A percentile compares a stretch with the other conserved stretches of the same genome.
phyloP scores from a whole-genome alignment of 106 monocot species.

The Acorus gramineus region DNA sequence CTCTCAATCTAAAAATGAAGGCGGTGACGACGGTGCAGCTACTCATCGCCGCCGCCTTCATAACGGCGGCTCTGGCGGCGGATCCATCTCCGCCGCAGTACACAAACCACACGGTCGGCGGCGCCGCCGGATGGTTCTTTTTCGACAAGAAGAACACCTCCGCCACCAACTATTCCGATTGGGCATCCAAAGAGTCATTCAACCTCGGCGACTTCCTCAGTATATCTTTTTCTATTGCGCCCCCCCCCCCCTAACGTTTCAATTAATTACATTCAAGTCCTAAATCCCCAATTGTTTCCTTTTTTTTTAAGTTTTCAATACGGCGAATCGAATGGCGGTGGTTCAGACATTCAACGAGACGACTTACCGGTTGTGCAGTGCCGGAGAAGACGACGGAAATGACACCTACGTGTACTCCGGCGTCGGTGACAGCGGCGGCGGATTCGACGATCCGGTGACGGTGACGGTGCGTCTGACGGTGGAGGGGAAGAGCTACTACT shows the following conservation, averaged over 20 bases:
- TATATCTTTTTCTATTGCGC: constrained; percentile 1
- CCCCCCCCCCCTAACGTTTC: too few relatives aligned
- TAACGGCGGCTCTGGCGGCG: constrained; percentile 1
- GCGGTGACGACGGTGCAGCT: constrained; percentile 4
- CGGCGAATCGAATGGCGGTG: constrained; percentile 35
- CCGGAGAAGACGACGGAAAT: constrained; percentile 37
- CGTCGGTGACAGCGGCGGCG: constrained; percentile 6
- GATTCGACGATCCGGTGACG: neutral
- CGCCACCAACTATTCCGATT: constrained; percentile 48
- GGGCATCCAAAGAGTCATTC: constrained; percentile 60
- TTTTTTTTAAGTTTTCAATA: constrained; percentile 51
- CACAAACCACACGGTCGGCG: constrained; percentile 76
- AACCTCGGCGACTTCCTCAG: constrained; percentile 82
- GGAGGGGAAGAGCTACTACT: constrained; percentile 54
- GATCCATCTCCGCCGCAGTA: constrained; percentile 15
- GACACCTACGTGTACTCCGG: constrained; percentile 17
- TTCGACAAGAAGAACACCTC: constrained; percentile 27
- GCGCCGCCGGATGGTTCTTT: constrained; percentile 59
- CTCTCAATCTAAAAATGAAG: neutral
- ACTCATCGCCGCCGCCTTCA: neutral
- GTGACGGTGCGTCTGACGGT: constrained; percentile 36
- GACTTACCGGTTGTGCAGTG: constrained; percentile 52
- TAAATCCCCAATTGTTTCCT: too few relatives aligned
- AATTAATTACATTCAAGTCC: too few relatives aligned
- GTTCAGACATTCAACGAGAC: constrained; percentile 68